Base-by-base conservation (phyloP, 805 yeast genomes). In the Schwanniomyces polymorphus region DNA sequence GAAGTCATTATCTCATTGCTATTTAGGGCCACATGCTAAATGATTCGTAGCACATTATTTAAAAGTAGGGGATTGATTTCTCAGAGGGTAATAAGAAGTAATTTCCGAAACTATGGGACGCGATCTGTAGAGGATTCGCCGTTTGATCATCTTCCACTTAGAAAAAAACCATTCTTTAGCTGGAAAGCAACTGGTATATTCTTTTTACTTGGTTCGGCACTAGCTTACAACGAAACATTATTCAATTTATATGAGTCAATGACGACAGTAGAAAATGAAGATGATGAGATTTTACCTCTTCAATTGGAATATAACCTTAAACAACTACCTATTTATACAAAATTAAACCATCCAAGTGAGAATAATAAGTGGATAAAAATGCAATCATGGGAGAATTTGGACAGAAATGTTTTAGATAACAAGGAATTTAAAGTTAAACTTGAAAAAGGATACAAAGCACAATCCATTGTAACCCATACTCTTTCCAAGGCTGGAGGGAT, bases 401-500 rank as follows among this genome's bases (percentile, higher is more conserved):
- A 72, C 46, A 56, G 68, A 34, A 70, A 70, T 46, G 61, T 69
- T 3, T 55, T 70, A 35, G 72, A 70, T 38, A 52, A 53, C 35
- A 57, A 57, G 41, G 48, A 43, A 18, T n/a, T 34, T 21, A 31
- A 52, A 34, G 50, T 49, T 12, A 54, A 23, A 27, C 43, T 8
- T 34, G 59, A 53, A 46, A 42, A 44, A 5, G 60, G 60, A 37
- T 58, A 59, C 40, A 43, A 44, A 12, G 45, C 44, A 10, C 58
- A 57, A 2, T 51, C 63, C 2, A 55, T 70, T 40, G 57, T 68
- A 2, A 64, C 64, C 18, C 63, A 78, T n/a, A 75, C 87, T 0
- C 67, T 91, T 41, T 68, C 80, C 2, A 78, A 76, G 2, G 91
- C 95, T 0, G 97, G 97, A 7, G 94, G 91, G 0, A 78, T 92